Evolutionary conservation across 2,329 filamentous ascomycete genomes (phyloP).

Genomic region (Emericellopsis atlantica): DNA sequence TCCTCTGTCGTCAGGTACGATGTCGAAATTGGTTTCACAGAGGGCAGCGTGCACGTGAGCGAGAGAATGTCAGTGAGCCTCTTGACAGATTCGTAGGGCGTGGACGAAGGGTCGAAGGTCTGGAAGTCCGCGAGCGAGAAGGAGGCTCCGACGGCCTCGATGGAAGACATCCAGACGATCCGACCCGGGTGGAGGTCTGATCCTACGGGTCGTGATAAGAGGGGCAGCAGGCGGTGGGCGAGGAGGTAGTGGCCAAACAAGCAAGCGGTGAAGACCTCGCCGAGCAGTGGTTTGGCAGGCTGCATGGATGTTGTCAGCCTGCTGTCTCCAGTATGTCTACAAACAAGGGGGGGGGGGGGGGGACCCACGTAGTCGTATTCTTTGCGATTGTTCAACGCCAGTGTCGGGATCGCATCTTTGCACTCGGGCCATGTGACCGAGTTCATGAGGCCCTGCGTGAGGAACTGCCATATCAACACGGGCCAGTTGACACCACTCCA

Average conservation of each 20-base stretch:
- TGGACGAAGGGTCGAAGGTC: slow-evolving; percentile 39
- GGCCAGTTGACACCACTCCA: slow-evolving; percentile 71
- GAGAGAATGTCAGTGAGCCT: slow-evolving; percentile 73
- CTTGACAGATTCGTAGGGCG: slow-evolving; percentile 79
- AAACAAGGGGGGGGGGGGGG: background rate
- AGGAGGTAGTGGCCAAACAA: slow-evolving; percentile 93
- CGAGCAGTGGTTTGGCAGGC: slow-evolving; percentile 45
- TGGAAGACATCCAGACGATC: slow-evolving; percentile 77
- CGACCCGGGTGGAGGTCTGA: slow-evolving; percentile 47
- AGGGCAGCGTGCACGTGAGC: slow-evolving; percentile 59
- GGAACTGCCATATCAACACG: slow-evolving; percentile 35
- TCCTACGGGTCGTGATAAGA: slow-evolving; percentile 43
- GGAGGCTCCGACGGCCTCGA: slow-evolving; percentile 48
- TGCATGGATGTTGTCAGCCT: slow-evolving; percentile 15
- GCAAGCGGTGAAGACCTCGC: slow-evolving; percentile 80
- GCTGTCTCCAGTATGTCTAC: background rate
- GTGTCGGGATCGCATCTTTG: slow-evolving; percentile 49
- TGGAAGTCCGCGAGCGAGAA: slow-evolving; percentile 66
- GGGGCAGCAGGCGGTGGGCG: slow-evolving; percentile 63
- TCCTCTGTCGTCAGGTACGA: slow-evolving; percentile 35
- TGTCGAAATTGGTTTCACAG: slow-evolving; percentile 41
- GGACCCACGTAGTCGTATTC: slow-evolving; percentile 19
- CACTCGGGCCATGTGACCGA: slow-evolving; percentile 65
- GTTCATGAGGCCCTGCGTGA: slow-evolving; percentile 50
- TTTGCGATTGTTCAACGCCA: slow-evolving; percentile 25